Percentiles rank a stretch among this genome's conserved stretches.
phyloP scores from a whole-genome alignment of 2,329 filamentous ascomycete genomes.

The Arthrobotrys musiformis region DNA sequence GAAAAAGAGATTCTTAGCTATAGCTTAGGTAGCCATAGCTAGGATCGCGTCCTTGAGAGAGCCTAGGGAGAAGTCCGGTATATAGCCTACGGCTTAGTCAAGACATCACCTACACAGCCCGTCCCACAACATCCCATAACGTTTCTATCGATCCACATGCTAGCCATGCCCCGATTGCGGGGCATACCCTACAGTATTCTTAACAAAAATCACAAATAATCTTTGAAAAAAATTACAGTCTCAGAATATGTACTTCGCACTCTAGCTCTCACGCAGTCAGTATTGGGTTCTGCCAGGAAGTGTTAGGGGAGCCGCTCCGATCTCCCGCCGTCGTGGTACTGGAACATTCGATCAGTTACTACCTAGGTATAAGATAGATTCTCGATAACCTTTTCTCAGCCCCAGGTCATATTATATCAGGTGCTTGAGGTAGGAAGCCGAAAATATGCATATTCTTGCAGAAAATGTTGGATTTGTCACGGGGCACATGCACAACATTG shows the following conservation, averaged over 20 bases:
- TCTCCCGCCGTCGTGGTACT: background rate
- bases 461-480: background rate
- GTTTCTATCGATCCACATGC: background rate
- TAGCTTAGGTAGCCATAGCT: constrained; percentile 11
- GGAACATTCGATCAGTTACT: background rate
- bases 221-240: no score
- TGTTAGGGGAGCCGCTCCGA: background rate
- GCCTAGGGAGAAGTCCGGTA: background rate
- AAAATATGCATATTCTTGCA: background rate
- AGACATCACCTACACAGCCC: background rate
- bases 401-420: background rate
- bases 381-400: background rate
- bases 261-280: background rate
- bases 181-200: background rate
- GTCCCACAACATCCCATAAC: background rate
- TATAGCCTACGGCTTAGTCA: background rate
- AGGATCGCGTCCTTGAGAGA: background rate
- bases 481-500: background rate
- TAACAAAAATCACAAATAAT: background rate
- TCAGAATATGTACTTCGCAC: no score
- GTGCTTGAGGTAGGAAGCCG: background rate
- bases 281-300: background rate
- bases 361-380: background rate
- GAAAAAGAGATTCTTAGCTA: background rate
- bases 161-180: background rate